Base-by-base conservation (phyloP, 768 basidiomycete genomes). In the Auricularia sp. region DNA sequence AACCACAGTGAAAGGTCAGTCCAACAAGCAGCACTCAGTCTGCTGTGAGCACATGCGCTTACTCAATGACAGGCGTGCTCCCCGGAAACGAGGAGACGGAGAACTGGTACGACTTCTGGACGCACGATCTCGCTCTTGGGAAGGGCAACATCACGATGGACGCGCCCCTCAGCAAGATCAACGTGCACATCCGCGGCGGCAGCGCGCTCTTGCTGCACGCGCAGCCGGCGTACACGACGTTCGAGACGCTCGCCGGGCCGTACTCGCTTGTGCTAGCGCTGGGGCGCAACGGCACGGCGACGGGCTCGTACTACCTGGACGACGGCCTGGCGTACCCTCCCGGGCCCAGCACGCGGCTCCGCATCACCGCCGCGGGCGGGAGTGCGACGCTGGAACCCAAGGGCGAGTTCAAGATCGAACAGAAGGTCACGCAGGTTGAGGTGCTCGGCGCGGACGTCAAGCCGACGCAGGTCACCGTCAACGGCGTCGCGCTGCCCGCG, bases 21-120 rank as follows among this genome's bases (percentile, higher is more conserved):
- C 6, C 16, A 44, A 36, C 14, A 18, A 64, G 23, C 12, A 23
- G 62, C 51, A 36, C 35, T 36, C 23, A 39, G 14, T 29, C 29
- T 29, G 29, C 29, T 29, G 29, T 29, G 29, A 29, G 29, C 29
- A 29, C 29, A 29, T 29, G 29, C 29, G 29, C 29, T 29, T 29
- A 29, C 29, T 29, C 29, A 29, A 29, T 2, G 29, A 29, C 61
- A 87, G 87, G 84, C 44, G 78, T 86, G 62, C 83, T 88, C 77
- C 87, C 87, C 35, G 87, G 87, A 1, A 51, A 51, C 76, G 81
- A 67, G 83, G 84, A 34, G 71, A 70, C 21, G 80, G 83, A 51
- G 21, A 21, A 16, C 7, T 64, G 53, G 35, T 64, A 64, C 53
- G 63, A 64, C 53, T 64, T 64, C 54, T 56, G 58, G 47, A 66